Evolutionary conservation across 2,329 filamentous ascomycete genomes (phyloP).

Genomic region (Calonectria fujianensis): DNA sequence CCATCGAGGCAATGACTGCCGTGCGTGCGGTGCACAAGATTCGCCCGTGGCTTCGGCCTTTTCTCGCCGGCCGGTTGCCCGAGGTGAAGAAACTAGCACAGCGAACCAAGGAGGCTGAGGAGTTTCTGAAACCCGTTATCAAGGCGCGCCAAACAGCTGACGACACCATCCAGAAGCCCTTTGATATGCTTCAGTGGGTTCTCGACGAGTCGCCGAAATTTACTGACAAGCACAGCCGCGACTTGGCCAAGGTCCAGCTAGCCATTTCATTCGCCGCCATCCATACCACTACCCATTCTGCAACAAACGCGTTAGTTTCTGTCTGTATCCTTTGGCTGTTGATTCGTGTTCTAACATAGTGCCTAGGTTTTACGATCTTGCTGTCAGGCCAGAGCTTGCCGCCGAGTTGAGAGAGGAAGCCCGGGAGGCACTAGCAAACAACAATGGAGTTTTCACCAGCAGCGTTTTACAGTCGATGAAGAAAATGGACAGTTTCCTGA

Average conservation of each 20-base stretch:
- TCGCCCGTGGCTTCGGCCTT: constrained; percentile 58
- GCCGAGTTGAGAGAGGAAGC: constrained; percentile 72
- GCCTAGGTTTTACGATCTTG: constrained; percentile 69
- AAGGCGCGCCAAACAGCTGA: constrained; percentile 51
- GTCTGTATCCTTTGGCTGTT: neutral
- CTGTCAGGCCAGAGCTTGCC: constrained; percentile 69
- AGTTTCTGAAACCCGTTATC: constrained; percentile 62
- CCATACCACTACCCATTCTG: constrained; percentile 68
- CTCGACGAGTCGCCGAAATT: constrained; percentile 62
- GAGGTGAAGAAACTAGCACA: constrained; percentile 59
- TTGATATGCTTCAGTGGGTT: constrained; percentile 70
- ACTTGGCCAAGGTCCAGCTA: constrained; percentile 65
- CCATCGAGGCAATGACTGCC: constrained; percentile 63
- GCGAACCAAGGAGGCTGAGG: constrained; percentile 58
- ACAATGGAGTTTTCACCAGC: constrained; percentile 59
- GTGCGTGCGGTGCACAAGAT: constrained; percentile 55
- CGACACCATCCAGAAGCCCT: constrained; percentile 57
- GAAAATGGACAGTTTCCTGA: constrained; percentile 65
- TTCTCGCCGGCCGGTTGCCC: constrained; percentile 58
- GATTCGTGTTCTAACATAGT: no score
- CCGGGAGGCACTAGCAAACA: constrained; percentile 58
- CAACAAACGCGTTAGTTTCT: constrained; percentile 64
- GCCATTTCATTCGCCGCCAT: constrained; percentile 69
- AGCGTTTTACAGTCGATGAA: constrained; percentile 61
- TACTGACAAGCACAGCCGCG: constrained; percentile 55